Evolutionary conservation across 768 basidiomycete genomes (phyloP).

Genomic region (Tricholomella constricta): DNA sequence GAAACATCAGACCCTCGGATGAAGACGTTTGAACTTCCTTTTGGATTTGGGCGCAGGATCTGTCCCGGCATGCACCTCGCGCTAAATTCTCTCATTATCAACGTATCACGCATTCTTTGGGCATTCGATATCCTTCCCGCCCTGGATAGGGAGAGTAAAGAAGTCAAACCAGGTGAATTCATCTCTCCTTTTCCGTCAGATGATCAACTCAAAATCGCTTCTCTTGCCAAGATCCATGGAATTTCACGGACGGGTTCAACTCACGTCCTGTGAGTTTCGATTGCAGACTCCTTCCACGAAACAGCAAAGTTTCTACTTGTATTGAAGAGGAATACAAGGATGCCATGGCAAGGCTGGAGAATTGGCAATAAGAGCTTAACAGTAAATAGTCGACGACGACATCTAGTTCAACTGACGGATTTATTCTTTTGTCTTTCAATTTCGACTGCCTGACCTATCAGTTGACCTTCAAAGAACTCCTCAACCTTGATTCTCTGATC

Average conservation of each 20-base stretch:
- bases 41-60: constrained; percentile 43
- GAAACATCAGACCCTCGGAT: constrained; percentile 29
- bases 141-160: constrained; percentile 4
- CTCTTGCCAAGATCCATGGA: constrained; percentile 25
- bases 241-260: constrained; percentile 38
- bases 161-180: constrained; percentile 15
- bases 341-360: not conserved
- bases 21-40: constrained; percentile 34
- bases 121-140: constrained; percentile 33
- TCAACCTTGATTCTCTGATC: too few relatives aligned
- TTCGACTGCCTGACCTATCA: too few relatives aligned
- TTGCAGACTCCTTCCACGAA: constrained; percentile 30
- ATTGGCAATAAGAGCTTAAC: too few relatives aligned
- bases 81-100: constrained; percentile 33
- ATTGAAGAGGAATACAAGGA: constrained; percentile 27
- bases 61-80: constrained; percentile 41
- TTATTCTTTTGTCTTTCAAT: too few relatives aligned
- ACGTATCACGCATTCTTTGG: constrained; percentile 37
- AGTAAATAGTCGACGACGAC: too few relatives aligned
- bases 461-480: too few relatives aligned
- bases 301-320: constrained; percentile 16
- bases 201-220: too few relatives aligned
- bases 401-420: too few relatives aligned
- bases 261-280: constrained; percentile 34
- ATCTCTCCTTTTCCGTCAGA: too few relatives aligned